Base-by-base conservation (phyloP, 441 rosid genomes). In the Eruca vesicaria region DNA sequence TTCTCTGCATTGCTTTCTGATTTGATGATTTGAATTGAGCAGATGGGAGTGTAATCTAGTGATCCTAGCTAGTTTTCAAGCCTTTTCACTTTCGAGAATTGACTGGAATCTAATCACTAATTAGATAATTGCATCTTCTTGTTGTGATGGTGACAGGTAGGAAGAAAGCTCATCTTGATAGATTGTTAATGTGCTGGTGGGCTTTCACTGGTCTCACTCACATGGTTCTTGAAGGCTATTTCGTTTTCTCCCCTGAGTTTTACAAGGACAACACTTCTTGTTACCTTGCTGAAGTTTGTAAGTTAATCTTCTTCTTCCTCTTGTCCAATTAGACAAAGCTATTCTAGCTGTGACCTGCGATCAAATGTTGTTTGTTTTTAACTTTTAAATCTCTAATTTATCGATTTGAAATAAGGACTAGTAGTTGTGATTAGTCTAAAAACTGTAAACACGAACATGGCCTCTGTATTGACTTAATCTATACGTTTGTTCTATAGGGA, bases 151-250 rank as follows among this genome's bases (percentile, higher is more conserved):
- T 66, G 86, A 77, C 87, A 96, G 79, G 79, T 78, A 71, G 79
- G 71, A 7, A 90, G 80, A 80, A 61, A 50, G 56, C 84, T 0
- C 87, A 80, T 64, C 58, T 84, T 36, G 92, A 95, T 65, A 88
- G 90, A 73, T 71, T 86, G 81, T 78, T 95, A 0, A 91, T 96
- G 97, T 96, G 97, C 83, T 93, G 98, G 98, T 93, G 97, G 98
- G 89, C 91, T 32, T 96, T 91, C 89, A 89, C 98, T 8, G 97
- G 98, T 73, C 91, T 91, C 45, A 91, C 97, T 9, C 98, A 91
- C 80, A 74, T 87, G 20, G 61, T 93, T 67, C 89, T 93, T 5
- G 97, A 95, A 59, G 98, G 97, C 26, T 95, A 95, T 79, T 95
- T 95, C 73, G 98, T 71, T 61, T 95, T 93, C 84, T 82, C 90